Percentiles rank a stretch among this genome's conserved stretches.
These are phyloP conservation scores for Rhynchosporium secalis DNA, from an alignment of 2,329 filamentous ascomycete species.

Conservation along the genomic window DNA sequence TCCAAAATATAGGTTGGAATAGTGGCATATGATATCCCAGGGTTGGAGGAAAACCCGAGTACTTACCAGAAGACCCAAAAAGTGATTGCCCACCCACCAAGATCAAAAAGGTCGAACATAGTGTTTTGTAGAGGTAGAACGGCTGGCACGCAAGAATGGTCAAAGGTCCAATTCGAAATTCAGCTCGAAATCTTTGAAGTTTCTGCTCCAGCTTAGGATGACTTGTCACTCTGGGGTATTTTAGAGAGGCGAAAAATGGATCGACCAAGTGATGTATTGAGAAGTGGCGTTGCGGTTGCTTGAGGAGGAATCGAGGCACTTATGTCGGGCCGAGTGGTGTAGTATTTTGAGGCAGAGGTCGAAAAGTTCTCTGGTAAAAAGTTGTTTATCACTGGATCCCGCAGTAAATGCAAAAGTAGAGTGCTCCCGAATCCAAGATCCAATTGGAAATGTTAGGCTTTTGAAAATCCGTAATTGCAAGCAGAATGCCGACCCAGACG, in stretches of 20 bases:
- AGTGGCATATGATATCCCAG: not conserved
- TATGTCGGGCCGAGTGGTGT: too few relatives aligned
- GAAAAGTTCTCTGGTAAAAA: slow-evolving; percentile 6
- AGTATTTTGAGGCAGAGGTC: not conserved
- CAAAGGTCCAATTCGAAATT: slow-evolving; percentile 1
- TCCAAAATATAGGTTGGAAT: not conserved
- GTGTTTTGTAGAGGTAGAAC: not conserved
- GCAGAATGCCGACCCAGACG: slow-evolving; percentile 17
- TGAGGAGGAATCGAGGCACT: not conserved
- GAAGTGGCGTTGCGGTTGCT: slow-evolving; percentile 3
- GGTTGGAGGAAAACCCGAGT: not conserved
- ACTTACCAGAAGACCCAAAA: slow-evolving; percentile 35
- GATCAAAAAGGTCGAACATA: slow-evolving; percentile 2
- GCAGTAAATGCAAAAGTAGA: slow-evolving; percentile 30
- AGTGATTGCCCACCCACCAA: slow-evolving; percentile 15
- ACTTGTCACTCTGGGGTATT: slow-evolving; percentile 22
- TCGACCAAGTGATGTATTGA: slow-evolving; percentile 27
- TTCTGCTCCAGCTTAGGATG: not conserved
- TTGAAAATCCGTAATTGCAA: slow-evolving; percentile 6
- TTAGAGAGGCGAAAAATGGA: slow-evolving; percentile 12
- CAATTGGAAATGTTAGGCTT: slow-evolving; percentile 8
- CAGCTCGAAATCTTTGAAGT: not conserved
- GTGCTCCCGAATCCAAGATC: slow-evolving; percentile 4
- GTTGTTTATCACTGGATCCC: slow-evolving; percentile 35
- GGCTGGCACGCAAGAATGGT: not conserved